These are phyloP conservation scores for Aspergillus jensenii DNA, from an alignment of 2,329 filamentous ascomycete genomes.

Conservation along the genomic window DNA sequence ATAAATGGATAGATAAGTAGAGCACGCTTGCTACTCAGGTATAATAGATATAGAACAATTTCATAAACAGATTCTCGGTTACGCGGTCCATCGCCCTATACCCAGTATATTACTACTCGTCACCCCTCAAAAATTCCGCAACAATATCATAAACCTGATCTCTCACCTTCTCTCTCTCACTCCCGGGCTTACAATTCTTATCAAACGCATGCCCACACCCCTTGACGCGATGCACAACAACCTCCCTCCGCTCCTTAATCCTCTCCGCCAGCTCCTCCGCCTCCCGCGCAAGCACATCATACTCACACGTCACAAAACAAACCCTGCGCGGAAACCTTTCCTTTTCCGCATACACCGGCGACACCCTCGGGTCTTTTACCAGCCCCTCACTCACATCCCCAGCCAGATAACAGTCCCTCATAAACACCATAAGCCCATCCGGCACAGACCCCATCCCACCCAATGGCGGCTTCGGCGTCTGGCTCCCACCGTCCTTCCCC, in stretches of 20 bases:
- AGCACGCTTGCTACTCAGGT: neutral
- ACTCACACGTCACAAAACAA: slow-evolving; percentile 25
- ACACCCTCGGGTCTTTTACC: slow-evolving; percentile 24
- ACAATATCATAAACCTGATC: slow-evolving; percentile 32
- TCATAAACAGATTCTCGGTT: neutral
- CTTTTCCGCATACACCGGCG: slow-evolving; percentile 22
- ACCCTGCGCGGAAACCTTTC: slow-evolving; percentile 21
- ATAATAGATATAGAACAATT: slow-evolving; percentile 4
- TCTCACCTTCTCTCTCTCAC: slow-evolving; percentile 23
- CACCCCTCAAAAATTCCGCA: slow-evolving; percentile 20
- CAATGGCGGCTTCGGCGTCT: neutral
- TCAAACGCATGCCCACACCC: slow-evolving; percentile 39
- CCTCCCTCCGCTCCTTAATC: slow-evolving; percentile 14
- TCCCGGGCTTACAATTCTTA: slow-evolving; percentile 30
- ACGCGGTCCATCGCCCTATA: neutral
- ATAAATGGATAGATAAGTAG: neutral
- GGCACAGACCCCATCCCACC: slow-evolving; percentile 8
- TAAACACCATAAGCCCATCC: slow-evolving; percentile 20
- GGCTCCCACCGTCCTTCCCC: neutral
- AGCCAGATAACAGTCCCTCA: slow-evolving; percentile 26
- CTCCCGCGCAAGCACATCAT: slow-evolving; percentile 26
- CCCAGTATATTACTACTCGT: neutral
- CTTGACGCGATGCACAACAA: slow-evolving; percentile 27
- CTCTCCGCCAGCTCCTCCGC: slow-evolving; percentile 23
- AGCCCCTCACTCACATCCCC: neutral